Conservation (phyloP, 257 asterid genomes). For the Knoxia roxburghii region DNA sequence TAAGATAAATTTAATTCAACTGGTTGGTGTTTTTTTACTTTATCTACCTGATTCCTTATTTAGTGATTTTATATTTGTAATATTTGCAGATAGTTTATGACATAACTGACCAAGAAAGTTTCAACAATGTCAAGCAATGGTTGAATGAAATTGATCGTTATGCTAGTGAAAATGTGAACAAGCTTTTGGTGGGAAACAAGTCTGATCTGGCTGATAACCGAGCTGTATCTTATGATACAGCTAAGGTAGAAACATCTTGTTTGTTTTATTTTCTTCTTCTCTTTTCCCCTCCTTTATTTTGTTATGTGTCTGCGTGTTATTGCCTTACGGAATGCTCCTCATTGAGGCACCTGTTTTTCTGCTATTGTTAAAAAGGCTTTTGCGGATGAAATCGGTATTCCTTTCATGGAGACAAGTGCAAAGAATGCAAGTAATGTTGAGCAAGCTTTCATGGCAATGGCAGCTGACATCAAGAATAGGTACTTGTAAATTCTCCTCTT, state of each 20-base stretch:
- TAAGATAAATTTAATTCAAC: not conserved
- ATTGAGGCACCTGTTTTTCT: constrained; percentile 9
- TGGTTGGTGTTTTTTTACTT: not conserved
- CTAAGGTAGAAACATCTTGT: constrained; percentile 42
- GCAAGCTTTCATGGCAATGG: constrained; percentile 89
- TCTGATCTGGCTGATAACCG: constrained; percentile 61
- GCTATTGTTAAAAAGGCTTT: constrained; percentile 46
- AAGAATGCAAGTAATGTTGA: constrained; percentile 64
- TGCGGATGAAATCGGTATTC: constrained; percentile 82
- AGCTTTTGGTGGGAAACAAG: constrained; percentile 79
- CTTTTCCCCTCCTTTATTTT: not conserved
- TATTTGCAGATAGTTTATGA: constrained; percentile 60
- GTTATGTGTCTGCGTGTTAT: constrained; percentile 2
- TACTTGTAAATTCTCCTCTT: constrained; percentile 11
- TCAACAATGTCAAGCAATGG: constrained; percentile 86
- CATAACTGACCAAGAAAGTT: constrained; percentile 78
- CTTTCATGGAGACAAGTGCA: constrained; percentile 83
- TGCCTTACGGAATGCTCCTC: not conserved
- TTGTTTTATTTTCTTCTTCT: not conserved
- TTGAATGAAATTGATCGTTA: constrained; percentile 75
- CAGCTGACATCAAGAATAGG: constrained; percentile 73
- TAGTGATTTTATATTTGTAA: constrained; percentile 15
- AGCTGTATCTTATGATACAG: constrained; percentile 68
- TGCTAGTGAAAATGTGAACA: constrained; percentile 80
- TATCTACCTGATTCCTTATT: not conserved